Percentiles rank a stretch among this genome's conserved stretches.
Conservation (phyloP, 2,329 filamentous ascomycete genomes). For the Geosmithia flava region DNA sequence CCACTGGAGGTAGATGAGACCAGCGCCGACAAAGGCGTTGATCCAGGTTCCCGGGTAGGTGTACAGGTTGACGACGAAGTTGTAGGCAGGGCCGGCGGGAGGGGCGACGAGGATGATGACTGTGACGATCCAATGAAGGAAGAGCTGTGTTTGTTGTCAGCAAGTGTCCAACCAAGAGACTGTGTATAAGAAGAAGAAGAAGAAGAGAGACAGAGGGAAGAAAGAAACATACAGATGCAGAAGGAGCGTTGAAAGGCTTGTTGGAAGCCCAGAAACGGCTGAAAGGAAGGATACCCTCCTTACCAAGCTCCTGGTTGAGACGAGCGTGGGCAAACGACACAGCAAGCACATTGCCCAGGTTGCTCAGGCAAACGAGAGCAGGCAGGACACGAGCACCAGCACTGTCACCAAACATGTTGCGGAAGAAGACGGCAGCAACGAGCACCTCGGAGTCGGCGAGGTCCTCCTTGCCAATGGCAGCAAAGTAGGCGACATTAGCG, state of each 20-base stretch:
- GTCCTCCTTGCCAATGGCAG: slow-evolving; percentile 45
- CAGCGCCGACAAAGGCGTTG: slow-evolving; percentile 35
- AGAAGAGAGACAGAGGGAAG: background rate
- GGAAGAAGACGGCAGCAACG: slow-evolving; percentile 49
- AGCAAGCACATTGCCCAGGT: slow-evolving; percentile 49
- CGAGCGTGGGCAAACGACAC: slow-evolving; percentile 47
- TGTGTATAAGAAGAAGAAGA: background rate
- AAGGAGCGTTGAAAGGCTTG: slow-evolving; percentile 53
- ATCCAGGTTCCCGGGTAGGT: slow-evolving; percentile 43
- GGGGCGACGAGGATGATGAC: slow-evolving; percentile 54
- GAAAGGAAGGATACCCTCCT: slow-evolving; percentile 56
- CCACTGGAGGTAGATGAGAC: slow-evolving; percentile 38
- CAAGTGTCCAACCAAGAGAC: too few species aligned
- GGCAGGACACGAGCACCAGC: slow-evolving; percentile 35
- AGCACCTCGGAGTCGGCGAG: slow-evolving; percentile 45
- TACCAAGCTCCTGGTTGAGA: slow-evolving; percentile 54
- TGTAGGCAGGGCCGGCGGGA: slow-evolving; percentile 55
- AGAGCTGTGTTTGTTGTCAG: slow-evolving; percentile 20
- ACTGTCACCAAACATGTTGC: slow-evolving; percentile 45
- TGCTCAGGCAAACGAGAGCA: slow-evolving; percentile 47
- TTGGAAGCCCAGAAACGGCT: slow-evolving; percentile 58
- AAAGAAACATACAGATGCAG: slow-evolving; percentile 29
- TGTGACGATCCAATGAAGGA: slow-evolving; percentile 55
- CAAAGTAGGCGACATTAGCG: slow-evolving; percentile 54
- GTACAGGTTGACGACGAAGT: slow-evolving; percentile 48